A percentile compares a stretch with the other conserved stretches of the same genome.
phyloP scores from a whole-genome alignment of 352 stramenopile genomes.

The Albugo candida region DNA sequence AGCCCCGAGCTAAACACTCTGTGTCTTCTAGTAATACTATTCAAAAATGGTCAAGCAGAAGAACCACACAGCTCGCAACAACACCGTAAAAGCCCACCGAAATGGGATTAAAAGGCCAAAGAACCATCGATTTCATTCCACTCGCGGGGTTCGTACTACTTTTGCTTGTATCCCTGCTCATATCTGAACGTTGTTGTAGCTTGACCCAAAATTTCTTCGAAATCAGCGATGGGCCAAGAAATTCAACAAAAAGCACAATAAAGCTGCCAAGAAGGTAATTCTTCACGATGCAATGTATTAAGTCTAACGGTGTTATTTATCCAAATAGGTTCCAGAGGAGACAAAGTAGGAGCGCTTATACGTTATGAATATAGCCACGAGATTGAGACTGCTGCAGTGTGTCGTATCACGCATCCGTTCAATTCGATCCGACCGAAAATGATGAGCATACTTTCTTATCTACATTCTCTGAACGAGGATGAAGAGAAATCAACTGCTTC shows the following conservation, averaged over 20 bases:
- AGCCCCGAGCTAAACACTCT: too few relatives aligned
- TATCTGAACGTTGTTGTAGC: constrained; percentile 15
- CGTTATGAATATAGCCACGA: not conserved
- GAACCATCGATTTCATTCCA: constrained; percentile 88
- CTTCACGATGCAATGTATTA: not conserved
- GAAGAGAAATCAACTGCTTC: constrained; percentile 1
- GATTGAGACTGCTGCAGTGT: constrained; percentile 4
- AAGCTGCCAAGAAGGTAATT: constrained; percentile 29
- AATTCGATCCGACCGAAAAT: not conserved
- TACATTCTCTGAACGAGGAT: constrained; percentile 30
- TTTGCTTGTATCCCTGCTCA: not conserved
- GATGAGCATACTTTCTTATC: constrained; percentile 18
- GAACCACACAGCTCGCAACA: constrained; percentile 96
- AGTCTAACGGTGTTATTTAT: constrained; percentile 4
- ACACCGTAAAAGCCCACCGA: constrained; percentile 92
- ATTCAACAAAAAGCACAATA: constrained; percentile 86
- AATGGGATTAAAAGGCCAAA: constrained; percentile 97
- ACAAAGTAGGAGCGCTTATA: not conserved
- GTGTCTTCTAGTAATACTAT: too few relatives aligned
- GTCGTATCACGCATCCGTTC: constrained; percentile 2
- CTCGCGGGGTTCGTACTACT: constrained; percentile 66
- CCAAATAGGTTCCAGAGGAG: not conserved
- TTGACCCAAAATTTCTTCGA: constrained; percentile 95
- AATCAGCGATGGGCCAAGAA: constrained; percentile 98
- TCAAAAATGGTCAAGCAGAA: constrained; percentile 87